These are phyloP conservation scores for Spatholobus suberectus DNA, from an alignment of 306 rosid genomes.

Conservation along the genomic window DNA sequence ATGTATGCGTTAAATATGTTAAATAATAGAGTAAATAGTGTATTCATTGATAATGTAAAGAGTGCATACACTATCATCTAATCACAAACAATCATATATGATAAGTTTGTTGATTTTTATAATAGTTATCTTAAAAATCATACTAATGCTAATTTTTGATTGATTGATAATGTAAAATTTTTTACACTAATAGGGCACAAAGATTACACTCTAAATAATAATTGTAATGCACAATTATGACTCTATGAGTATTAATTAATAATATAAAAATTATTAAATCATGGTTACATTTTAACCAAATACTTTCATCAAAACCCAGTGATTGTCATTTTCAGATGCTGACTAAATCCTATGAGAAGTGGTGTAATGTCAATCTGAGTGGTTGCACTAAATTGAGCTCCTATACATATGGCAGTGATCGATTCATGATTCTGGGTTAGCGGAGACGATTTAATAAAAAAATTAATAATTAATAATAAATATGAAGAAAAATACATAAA, in stretches of 20 bases:
- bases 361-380: constrained; percentile 33
- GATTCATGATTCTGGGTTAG: neutral
- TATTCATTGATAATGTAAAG: too few species aligned
- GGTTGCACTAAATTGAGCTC: neutral
- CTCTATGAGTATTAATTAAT: neutral
- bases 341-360: neutral
- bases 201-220: too few species aligned
- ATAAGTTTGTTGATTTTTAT: too few species aligned
- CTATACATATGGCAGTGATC: neutral
- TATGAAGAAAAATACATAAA: neutral
- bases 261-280: neutral
- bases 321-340: constrained; percentile 32
- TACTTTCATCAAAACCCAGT: neutral
- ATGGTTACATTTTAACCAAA: neutral
- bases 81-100: too few species aligned
- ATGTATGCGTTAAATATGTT: neutral
- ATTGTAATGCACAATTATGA: neutral
- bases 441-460: neutral
- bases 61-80: too few species aligned
- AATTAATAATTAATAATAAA: neutral
- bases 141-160: too few species aligned
- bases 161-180: too few species aligned
- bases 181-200: too few species aligned
- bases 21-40: too few species aligned
- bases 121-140: too few species aligned